Percentiles rank a stretch among this genome's conserved stretches.
Conservation (phyloP, 2,329 filamentous ascomycete species). For the Ilyonectria mors-panacis region DNA sequence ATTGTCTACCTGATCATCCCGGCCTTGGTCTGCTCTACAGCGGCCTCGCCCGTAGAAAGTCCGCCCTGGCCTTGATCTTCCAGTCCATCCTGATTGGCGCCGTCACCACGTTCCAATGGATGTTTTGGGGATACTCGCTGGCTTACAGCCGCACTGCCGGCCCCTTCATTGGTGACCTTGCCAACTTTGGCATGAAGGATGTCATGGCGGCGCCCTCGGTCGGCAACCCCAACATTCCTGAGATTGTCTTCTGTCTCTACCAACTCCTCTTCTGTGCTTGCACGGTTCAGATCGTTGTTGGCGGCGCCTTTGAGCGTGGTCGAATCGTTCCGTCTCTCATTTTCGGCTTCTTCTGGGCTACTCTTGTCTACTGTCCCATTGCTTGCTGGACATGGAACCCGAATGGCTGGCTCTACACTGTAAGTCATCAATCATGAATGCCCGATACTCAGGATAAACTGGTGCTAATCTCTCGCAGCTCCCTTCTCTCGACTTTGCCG, state of each 20-base stretch:
- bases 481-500: conserved; percentile 69
- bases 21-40: conserved; percentile 54
- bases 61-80: conserved; percentile 60
- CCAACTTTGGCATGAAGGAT: conserved; percentile 51
- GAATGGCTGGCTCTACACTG: conserved; percentile 74
- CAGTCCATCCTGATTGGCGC: conserved; percentile 62
- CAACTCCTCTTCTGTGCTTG: conserved; percentile 34
- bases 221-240: conserved; percentile 53
- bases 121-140: conserved; percentile 62
- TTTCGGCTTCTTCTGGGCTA: conserved; percentile 75
- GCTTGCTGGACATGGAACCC: conserved; percentile 78
- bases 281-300: conserved; percentile 57
- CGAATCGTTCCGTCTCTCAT: conserved; percentile 66
- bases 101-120: conserved; percentile 61
- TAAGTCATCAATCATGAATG: conserved; percentile 56
- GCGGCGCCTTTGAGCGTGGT: conserved; percentile 55
- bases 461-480: conserved; percentile 9
- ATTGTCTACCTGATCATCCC: conserved; percentile 35
- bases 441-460: background rate
- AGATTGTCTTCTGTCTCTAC: conserved; percentile 54
- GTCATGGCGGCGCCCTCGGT: conserved; percentile 52
- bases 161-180: conserved; percentile 53
- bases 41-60: conserved; percentile 55
- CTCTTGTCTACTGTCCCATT: conserved; percentile 72
- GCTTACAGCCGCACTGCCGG: conserved; percentile 54